These are phyloP conservation scores for Dothiorella sarmentorum DNA, from an alignment of 2,329 filamentous ascomycete species.

Conservation along the genomic window DNA sequence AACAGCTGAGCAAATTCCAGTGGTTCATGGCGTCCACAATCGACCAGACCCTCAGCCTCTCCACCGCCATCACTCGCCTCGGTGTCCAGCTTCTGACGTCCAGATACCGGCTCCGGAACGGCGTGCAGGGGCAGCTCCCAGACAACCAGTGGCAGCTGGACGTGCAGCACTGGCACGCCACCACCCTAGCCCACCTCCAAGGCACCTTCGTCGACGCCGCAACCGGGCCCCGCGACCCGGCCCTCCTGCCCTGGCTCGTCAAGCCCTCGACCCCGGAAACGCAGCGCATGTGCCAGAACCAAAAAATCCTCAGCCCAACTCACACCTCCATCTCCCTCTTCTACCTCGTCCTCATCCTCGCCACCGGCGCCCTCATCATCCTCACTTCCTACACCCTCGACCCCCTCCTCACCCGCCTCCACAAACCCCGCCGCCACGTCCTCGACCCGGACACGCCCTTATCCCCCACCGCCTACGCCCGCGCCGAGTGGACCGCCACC, in stretches of 20 bases:
- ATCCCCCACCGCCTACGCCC: conserved; percentile 15
- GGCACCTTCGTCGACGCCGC: conserved; percentile 14
- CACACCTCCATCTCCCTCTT: conserved; percentile 25
- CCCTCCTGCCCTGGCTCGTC: background rate
- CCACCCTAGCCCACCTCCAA: conserved; percentile 19
- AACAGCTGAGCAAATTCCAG: background rate
- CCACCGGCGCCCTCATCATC: conserved; percentile 24
- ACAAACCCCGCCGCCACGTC: conserved; percentile 14
- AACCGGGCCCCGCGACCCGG: background rate
- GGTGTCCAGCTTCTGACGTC: background rate
- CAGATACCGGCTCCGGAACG: background rate
- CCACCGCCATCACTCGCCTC: background rate
- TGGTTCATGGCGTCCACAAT: background rate
- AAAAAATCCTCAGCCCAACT: conserved; percentile 17
- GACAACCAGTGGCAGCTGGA: conserved; percentile 21
- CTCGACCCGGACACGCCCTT: background rate
- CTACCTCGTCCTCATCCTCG: conserved; percentile 25
- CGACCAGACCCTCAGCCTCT: background rate
- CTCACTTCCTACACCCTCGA: conserved; percentile 19
- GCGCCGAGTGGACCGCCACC: conserved; percentile 20
- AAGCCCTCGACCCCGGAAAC: background rate
- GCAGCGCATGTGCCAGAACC: background rate
- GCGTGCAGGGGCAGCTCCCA: conserved; percentile 13
- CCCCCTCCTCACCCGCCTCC: conserved; percentile 1
- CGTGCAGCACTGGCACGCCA: conserved; percentile 18